Percentiles rank a stretch among this genome's conserved stretches.
These are phyloP conservation scores for Protomyces inouyei DNA, from an alignment of 1,139 yeast genomes.

Conservation along the genomic window DNA sequence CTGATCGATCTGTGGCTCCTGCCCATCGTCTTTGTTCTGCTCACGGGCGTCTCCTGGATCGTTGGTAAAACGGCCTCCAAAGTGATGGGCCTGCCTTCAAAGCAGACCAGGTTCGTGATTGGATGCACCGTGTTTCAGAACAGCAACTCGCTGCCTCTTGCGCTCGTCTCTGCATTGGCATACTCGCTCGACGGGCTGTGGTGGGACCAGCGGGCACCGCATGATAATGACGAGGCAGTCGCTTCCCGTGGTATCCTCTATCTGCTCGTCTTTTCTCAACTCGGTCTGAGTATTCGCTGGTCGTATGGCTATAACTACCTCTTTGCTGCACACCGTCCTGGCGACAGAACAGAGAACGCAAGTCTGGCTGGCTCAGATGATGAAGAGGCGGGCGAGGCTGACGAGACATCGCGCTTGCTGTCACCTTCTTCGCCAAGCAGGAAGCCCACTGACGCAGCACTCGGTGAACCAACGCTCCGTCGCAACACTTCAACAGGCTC, in stretches of 20 bases:
- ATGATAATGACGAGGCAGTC: constrained; percentile 63
- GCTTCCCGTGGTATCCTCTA: constrained; percentile 78
- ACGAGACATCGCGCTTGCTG: neutral
- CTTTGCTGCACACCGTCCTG: constrained; percentile 37
- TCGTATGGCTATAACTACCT: constrained; percentile 86
- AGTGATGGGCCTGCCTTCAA: constrained; percentile 50
- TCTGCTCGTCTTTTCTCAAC: constrained; percentile 72
- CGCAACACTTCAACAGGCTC: constrained; percentile 4
- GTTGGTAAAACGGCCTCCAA: constrained; percentile 52
- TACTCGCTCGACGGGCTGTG: constrained; percentile 44
- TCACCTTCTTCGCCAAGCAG: neutral
- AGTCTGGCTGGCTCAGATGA: constrained; percentile 12
- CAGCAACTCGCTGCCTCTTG: constrained; percentile 28
- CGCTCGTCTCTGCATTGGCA: constrained; percentile 29
- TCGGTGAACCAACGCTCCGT: neutral
- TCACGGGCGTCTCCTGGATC: constrained; percentile 57
- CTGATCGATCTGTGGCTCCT: constrained; percentile 65
- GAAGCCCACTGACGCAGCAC: neutral
- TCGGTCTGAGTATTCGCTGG: constrained; percentile 82
- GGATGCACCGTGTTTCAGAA: constrained; percentile 89
- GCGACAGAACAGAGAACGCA: constrained; percentile 19
- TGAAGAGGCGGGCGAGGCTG: neutral
- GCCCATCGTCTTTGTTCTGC: constrained; percentile 63
- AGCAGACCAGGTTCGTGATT: constrained; percentile 73
- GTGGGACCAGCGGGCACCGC: constrained; percentile 62